Base-by-base conservation (phyloP, 192 early-diverging fungal species). In the Coemansia sp. region DNA sequence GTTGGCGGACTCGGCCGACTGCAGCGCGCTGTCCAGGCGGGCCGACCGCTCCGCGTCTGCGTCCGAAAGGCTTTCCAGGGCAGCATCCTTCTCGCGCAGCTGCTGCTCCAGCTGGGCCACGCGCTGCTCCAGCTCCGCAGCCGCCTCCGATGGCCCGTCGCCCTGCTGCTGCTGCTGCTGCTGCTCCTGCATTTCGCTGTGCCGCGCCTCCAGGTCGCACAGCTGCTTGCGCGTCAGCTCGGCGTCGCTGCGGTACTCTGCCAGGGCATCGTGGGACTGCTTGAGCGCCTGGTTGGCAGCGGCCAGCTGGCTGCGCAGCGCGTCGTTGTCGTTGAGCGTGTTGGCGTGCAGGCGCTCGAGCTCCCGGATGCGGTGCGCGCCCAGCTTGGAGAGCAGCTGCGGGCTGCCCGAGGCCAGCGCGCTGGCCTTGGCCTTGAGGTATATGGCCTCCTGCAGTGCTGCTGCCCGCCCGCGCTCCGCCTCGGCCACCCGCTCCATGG, bases 391-490 rank as follows among this genome's bases (percentile, higher is more conserved):
- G 23, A 77, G 47, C 20, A 81, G 39, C 20, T 63, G 70, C 8
- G 63, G 50, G 33, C 49, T 69, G n/a, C 40, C 66, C 0, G 61
- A 49, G 0, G 63, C 57, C 45, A 81, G 55, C 5, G 79, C 79
- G 6, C 70, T 68, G 9, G 68, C 67, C 51, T 77, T 77, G 55
- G 73, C 66, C 48, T 77, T 77, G 43, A 81, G 61, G 43, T 73
- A 77, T n/a, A 81, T 65, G 7, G 79, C 79, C 70, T 81, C 79
- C 40, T 81, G 79, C 57, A 81, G 43, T 13, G 79, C 79, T 1
- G 68, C 67, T 26, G 66, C 64, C 44, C 79, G 73, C 15, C 65
- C 63, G 28, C 74, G 69, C 67, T 81, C 79, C 16, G 79, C 79
- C 51, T 73, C 79, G 3, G 59, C 53, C 9, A 81, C 70, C 1